A percentile compares a stretch with the other conserved stretches of the same genome.
These are phyloP conservation scores for Haplosporangium sp. DNA, from an alignment of 371 early-diverging fungal genomes.

Conservation along the genomic window DNA sequence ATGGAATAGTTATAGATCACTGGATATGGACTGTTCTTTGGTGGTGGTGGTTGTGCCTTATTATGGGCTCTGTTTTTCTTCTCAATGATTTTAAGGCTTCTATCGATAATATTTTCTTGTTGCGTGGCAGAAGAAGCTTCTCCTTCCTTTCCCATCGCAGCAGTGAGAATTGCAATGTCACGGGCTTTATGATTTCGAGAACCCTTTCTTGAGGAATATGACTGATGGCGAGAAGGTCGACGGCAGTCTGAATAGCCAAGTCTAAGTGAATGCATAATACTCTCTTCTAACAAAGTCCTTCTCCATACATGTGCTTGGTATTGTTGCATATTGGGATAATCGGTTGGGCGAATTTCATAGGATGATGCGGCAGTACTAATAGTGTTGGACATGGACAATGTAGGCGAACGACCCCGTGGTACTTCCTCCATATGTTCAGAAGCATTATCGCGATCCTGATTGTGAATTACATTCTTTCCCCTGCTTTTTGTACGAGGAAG, in stretches of 20 bases:
- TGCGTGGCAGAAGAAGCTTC: neutral
- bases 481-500: constrained; percentile 13
- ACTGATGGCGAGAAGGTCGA: constrained; percentile 27
- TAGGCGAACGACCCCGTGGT: constrained; percentile 45
- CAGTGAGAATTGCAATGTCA: constrained; percentile 34
- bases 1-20: constrained; percentile 33
- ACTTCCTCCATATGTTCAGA: constrained; percentile 40
- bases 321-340: constrained; percentile 28
- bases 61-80: neutral
- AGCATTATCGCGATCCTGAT: constrained; percentile 4
- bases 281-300: constrained; percentile 47
- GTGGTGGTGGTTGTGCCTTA: constrained; percentile 3
- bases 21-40: constrained; percentile 44
- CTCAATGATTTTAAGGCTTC: constrained; percentile 17
- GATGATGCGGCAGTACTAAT: constrained; percentile 35
- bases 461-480: neutral
- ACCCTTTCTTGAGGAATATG: constrained; percentile 20
- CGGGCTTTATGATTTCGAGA: constrained; percentile 31
- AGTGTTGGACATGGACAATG: constrained; percentile 39
- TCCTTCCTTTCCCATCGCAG: constrained; percentile 24
- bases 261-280: constrained; percentile 51
- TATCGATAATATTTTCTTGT: constrained; percentile 32
- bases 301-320: constrained; percentile 51
- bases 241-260: constrained; percentile 46
- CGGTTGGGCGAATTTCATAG: constrained; percentile 32